Conservation (phyloP, 305 asterid genomes). For the Fraxinus paxiana region DNA sequence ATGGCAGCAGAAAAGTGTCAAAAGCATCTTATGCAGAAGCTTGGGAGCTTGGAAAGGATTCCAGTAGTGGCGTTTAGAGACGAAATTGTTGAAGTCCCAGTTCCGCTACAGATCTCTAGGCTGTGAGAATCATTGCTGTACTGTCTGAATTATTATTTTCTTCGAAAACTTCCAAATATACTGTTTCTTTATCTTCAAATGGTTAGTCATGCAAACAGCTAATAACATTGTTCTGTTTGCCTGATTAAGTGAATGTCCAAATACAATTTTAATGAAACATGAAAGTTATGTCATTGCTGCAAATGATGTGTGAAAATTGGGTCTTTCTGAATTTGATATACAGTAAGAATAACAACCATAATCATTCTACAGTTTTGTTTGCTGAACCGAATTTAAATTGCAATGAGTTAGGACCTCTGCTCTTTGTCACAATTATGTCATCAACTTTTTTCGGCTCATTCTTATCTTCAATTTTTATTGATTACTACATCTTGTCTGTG, state of each 20-base stretch:
- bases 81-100: constrained; percentile 54
- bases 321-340: not conserved
- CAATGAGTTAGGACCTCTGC: not conserved
- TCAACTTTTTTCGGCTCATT: not conserved
- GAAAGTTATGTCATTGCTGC: not conserved
- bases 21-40: constrained; percentile 52
- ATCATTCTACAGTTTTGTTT: not conserved
- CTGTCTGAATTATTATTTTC: not conserved
- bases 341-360: not conserved
- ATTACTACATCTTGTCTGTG: not conserved
- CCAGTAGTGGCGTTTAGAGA: constrained; percentile 64
- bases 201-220: not conserved
- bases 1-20: constrained; percentile 83
- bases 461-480: not conserved
- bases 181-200: not conserved
- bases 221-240: not conserved
- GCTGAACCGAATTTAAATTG: not conserved
- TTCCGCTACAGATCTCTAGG: constrained; percentile 89
- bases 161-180: not conserved
- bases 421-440: too few relatives aligned
- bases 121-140: constrained; percentile 31
- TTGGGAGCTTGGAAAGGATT: constrained; percentile 55
- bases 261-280: not conserved
- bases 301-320: not conserved
- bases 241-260: not conserved